Evolutionary conservation across 192 early-diverging fungal species (phyloP).

Genomic region (Pilaira anomala): DNA sequence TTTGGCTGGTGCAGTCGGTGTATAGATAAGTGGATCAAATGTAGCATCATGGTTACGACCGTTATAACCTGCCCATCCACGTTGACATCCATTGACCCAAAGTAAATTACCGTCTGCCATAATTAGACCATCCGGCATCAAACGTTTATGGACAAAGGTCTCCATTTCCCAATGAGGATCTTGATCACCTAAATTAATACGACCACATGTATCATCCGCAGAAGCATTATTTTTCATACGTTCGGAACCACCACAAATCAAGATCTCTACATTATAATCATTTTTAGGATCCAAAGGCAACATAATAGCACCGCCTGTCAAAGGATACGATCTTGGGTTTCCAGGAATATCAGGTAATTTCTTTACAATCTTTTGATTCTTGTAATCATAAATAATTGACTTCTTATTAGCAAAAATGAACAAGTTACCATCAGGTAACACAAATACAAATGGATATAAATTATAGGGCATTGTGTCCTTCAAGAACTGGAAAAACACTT

Average conservation of each 20-base stretch:
- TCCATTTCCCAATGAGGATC: slow-evolving; percentile 51
- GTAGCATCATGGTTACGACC: slow-evolving; percentile 41
- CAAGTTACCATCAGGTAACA: slow-evolving; percentile 47
- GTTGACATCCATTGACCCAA: slow-evolving; percentile 53
- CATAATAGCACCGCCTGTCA: slow-evolving; percentile 52
- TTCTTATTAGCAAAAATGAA: slow-evolving; percentile 53
- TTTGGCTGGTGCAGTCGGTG: slow-evolving; percentile 39
- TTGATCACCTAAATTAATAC: slow-evolving; percentile 39
- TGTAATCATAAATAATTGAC: slow-evolving; percentile 51
- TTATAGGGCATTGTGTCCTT: slow-evolving; percentile 46
- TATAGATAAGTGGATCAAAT: slow-evolving; percentile 52
- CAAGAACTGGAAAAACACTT: slow-evolving; percentile 40
- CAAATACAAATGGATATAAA: slow-evolving; percentile 44
- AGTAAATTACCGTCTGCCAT: slow-evolving; percentile 51
- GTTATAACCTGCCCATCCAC: slow-evolving; percentile 51
- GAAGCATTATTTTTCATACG: slow-evolving; percentile 29
- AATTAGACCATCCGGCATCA: slow-evolving; percentile 48
- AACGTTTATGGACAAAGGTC: slow-evolving; percentile 39
- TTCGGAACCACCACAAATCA: slow-evolving; percentile 59
- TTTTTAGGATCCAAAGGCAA: slow-evolving; percentile 55
- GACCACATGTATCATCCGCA: slow-evolving; percentile 41
- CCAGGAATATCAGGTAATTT: slow-evolving; percentile 48
- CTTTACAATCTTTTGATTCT: slow-evolving; percentile 30
- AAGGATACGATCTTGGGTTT: slow-evolving; percentile 48
- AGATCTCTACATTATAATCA: slow-evolving; percentile 50